These are phyloP conservation scores for Aspergillus nidulans DNA, from an alignment of 495 filamentous ascomycete species.

Conservation along the genomic window DNA sequence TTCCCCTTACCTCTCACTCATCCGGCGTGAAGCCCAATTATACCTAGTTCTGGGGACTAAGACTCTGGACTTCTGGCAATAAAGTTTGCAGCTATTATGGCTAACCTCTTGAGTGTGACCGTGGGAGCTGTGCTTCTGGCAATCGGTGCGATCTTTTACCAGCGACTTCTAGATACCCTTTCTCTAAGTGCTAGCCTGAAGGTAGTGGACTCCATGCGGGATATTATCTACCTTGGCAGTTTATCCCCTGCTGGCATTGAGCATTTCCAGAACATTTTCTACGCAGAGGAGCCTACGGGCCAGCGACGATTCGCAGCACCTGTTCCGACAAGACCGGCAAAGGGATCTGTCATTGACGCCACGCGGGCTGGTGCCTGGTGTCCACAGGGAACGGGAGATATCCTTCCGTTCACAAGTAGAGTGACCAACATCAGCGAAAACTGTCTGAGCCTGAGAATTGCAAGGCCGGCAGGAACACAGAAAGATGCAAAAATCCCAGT, in stretches of 20 bases:
- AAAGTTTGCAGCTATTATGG: too few species aligned
- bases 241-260: background rate
- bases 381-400: slow-evolving; percentile 30
- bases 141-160: background rate
- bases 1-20: too few species aligned
- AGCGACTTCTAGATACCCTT: background rate
- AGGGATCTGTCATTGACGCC: slow-evolving; percentile 34
- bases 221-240: background rate
- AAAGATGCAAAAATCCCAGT: slow-evolving; percentile 28
- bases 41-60: too few species aligned
- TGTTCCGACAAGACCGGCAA: slow-evolving; percentile 8
- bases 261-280: too few species aligned
- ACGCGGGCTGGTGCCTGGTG: slow-evolving; percentile 38
- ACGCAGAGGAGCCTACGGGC: too few species aligned
- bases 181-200: background rate
- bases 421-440: slow-evolving; percentile 36
- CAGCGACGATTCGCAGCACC: too few species aligned
- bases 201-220: background rate
- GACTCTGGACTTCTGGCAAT: background rate
- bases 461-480: background rate
- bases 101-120: too few species aligned
- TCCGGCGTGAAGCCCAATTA: too few species aligned
- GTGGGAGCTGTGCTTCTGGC: background rate
- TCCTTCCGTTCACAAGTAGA: slow-evolving; percentile 28
- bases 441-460: too few species aligned